phyloP scores from a whole-genome alignment of 2,329 filamentous ascomycete species.

The Trichoderma semiorbis region DNA sequence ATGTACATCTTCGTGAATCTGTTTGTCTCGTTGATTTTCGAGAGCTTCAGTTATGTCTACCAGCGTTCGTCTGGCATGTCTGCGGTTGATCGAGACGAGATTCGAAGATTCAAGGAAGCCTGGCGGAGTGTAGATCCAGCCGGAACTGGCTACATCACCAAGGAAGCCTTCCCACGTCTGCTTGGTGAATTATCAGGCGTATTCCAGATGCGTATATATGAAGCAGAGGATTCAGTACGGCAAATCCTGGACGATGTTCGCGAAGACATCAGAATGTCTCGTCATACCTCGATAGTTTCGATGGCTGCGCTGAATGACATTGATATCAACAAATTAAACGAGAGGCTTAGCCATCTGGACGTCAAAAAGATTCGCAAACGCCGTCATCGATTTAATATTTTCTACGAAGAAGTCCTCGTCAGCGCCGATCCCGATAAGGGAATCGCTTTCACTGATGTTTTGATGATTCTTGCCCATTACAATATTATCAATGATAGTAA shows the following conservation, averaged over 20 bases:
- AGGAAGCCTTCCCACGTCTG: constrained; percentile 82
- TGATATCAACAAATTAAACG: constrained; percentile 72
- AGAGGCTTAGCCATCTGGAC: constrained; percentile 70
- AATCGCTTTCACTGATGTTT: constrained; percentile 84
- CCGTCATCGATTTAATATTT: constrained; percentile 81
- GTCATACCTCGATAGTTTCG: constrained; percentile 54
- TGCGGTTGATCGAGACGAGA: constrained; percentile 86
- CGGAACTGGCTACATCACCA: constrained; percentile 86
- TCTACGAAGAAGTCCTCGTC: constrained; percentile 94
- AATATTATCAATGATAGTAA: constrained; percentile 98
- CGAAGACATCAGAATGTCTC: constrained; percentile 49
- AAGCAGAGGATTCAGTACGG: constrained; percentile 82
- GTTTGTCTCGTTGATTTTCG: constrained; percentile 97
- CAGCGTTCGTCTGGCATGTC: constrained; percentile 92
- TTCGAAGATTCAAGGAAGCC: constrained; percentile 94
- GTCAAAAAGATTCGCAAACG: constrained; percentile 69
- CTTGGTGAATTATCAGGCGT: constrained; percentile 90
- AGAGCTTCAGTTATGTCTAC: constrained; percentile 99
- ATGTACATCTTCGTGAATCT: constrained; percentile 99
- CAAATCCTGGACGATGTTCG: constrained; percentile 82
- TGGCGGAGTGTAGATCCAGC: constrained; percentile 95
- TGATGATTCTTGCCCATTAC: constrained; percentile 97
- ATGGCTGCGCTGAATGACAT: constrained; percentile 53
- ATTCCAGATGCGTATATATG: constrained; percentile 96
- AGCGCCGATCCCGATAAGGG: constrained; percentile 85